These are phyloP conservation scores for Phytophthora foliorum DNA, from an alignment of 352 stramenopile genomes.

Conservation along the genomic window DNA sequence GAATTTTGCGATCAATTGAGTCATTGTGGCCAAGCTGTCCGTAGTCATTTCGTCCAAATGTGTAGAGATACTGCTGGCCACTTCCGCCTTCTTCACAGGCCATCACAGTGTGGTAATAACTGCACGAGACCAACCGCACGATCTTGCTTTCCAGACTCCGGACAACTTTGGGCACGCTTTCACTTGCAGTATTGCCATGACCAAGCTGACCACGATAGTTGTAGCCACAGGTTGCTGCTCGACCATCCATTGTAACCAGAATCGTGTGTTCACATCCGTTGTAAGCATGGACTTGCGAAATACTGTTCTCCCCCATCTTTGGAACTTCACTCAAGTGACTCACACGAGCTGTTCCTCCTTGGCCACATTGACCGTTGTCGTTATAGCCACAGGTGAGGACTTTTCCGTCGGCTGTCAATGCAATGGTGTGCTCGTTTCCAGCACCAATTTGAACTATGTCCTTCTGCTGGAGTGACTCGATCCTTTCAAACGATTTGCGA, in stretches of 20 bases:
- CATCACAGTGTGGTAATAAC: conserved; percentile 94
- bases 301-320: conserved; percentile 56
- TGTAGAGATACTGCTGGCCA: conserved; percentile 67
- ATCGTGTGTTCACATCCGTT: conserved; percentile 96
- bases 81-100: conserved; percentile 57
- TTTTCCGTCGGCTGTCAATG: conserved; percentile 74
- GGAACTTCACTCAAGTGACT: conserved; percentile 76
- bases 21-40: conserved; percentile 93
- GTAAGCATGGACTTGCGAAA: conserved; percentile 91
- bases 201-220: conserved; percentile 95
- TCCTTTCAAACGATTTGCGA: conserved; percentile 85
- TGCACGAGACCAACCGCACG: conserved; percentile 91
- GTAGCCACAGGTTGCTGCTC: conserved; percentile 90
- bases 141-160: conserved; percentile 70
- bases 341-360: conserved; percentile 86
- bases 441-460: conserved; percentile 85
- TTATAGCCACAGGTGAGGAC: conserved; percentile 95
- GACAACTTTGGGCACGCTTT: conserved; percentile 85
- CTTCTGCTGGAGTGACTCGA: conserved; percentile 80
- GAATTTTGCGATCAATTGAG: conserved; percentile 89
- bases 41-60: conserved; percentile 95
- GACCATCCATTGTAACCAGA: conserved; percentile 80
- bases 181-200: conserved; percentile 89
- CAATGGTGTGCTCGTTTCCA: conserved; percentile 95
- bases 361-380: conserved; percentile 95